A percentile compares a stretch with the other conserved stretches of the same genome.
Conservation (phyloP, 345 rosid species). For the Gossypioides kirkii region DNA sequence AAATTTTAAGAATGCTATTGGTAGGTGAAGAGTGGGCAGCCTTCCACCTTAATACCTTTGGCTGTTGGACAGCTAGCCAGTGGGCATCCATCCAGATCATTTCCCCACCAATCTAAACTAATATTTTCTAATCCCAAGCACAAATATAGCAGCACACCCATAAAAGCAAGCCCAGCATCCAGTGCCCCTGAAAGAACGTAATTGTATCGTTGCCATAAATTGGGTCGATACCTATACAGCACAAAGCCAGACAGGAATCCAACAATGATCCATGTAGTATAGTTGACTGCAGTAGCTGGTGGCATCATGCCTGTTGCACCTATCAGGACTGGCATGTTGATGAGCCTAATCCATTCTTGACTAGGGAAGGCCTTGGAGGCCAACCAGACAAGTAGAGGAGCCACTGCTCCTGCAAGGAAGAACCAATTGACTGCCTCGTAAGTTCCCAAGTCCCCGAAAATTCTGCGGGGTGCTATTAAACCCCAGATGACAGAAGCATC, state of each 20-base stretch:
- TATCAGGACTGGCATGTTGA: slow-evolving; percentile 86
- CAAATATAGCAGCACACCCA: slow-evolving; percentile 82
- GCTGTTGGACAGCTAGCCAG: slow-evolving; percentile 89
- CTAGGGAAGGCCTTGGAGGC: slow-evolving; percentile 69
- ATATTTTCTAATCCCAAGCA: slow-evolving; percentile 75
- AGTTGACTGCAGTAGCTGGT: slow-evolving; percentile 97
- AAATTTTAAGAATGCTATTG: neutral
- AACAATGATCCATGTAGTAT: slow-evolving; percentile 73
- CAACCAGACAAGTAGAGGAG: slow-evolving; percentile 36
- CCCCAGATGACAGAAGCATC: slow-evolving; percentile 99
- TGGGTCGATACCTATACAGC: slow-evolving; percentile 64
- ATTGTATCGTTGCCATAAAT: slow-evolving; percentile 76
- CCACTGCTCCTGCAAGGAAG: slow-evolving; percentile 62
- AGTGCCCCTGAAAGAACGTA: slow-evolving; percentile 83
- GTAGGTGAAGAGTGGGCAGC: slow-evolving; percentile 70
- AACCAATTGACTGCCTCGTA: slow-evolving; percentile 86
- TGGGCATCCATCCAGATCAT: slow-evolving; percentile 93
- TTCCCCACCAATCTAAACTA: slow-evolving; percentile 91
- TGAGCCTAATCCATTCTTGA: slow-evolving; percentile 80
- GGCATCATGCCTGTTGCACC: slow-evolving; percentile 90
- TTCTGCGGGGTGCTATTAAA: slow-evolving; percentile 78
- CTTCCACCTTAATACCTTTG: slow-evolving; percentile 33
- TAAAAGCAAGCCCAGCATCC: slow-evolving; percentile 91
- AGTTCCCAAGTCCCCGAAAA: slow-evolving; percentile 78
- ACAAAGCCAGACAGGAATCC: slow-evolving; percentile 89